These are phyloP conservation scores for Botryotinia calthae DNA, from an alignment of 2,329 filamentous ascomycete genomes.

Conservation along the genomic window DNA sequence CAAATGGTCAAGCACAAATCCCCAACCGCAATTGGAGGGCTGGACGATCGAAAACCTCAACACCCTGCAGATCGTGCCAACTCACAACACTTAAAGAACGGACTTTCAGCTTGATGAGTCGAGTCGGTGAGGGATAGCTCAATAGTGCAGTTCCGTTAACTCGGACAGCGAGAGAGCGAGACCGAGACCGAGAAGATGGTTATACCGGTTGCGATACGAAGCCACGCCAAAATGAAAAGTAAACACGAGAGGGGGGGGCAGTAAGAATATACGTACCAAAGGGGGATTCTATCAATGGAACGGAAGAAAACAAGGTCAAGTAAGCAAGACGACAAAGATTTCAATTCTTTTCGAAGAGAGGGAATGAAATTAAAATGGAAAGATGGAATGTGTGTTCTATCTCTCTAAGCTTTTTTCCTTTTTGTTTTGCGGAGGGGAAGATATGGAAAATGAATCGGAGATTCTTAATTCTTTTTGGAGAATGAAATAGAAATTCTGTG, in stretches of 20 bases:
- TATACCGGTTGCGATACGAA: background rate
- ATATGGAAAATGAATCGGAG: conserved; percentile 1
- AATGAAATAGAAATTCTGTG: conserved; percentile 7
- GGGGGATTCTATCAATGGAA: background rate
- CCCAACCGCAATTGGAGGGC: conserved; percentile 5
- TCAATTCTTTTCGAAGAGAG: background rate
- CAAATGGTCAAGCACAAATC: background rate
- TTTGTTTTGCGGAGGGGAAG: background rate
- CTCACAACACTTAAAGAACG: background rate
- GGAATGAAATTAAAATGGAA: conserved; percentile 1
- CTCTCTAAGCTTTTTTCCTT: background rate
- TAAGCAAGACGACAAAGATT: background rate
- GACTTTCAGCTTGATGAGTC: background rate
- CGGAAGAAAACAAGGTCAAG: background rate
- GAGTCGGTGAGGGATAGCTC: background rate
- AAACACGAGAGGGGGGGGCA: background rate
- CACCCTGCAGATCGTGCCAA: conserved; percentile 17
- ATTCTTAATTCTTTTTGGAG: background rate
- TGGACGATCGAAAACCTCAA: background rate
- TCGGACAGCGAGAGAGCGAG: background rate
- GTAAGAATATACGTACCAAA: conserved; percentile 17
- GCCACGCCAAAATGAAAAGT: conserved; percentile 3
- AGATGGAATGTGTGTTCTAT: background rate
- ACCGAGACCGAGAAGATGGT: background rate
- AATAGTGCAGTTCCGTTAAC: background rate